Percentiles rank a stretch among this genome's conserved stretches.
Evolutionary conservation across 768 basidiomycete species (phyloP).

Genomic region (Xerocomus brunneocitrinus): DNA sequence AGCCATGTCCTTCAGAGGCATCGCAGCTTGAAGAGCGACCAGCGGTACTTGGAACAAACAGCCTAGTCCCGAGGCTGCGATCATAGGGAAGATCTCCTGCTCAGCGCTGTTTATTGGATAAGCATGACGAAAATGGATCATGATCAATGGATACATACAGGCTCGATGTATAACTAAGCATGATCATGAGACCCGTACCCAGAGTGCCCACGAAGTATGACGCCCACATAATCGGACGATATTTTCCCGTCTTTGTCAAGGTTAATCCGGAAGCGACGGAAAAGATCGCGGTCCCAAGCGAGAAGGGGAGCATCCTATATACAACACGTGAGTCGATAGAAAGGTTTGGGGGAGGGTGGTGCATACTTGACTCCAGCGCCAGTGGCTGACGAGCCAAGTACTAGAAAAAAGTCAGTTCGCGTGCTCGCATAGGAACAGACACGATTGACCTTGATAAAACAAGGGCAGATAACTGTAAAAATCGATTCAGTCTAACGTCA

Average conservation of each 20-base stretch:
- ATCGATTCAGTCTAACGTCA: not conserved
- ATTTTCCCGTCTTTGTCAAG: constrained; percentile 53
- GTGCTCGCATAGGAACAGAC: not conserved
- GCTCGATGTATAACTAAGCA: constrained; percentile 53
- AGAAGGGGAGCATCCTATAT: constrained; percentile 68
- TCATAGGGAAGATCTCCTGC: constrained; percentile 59
- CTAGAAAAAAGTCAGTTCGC: constrained; percentile 19
- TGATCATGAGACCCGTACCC: constrained; percentile 73
- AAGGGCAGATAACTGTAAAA: constrained; percentile 55
- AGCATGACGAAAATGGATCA: not conserved
- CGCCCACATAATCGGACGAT: constrained; percentile 60
- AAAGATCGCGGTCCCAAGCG: constrained; percentile 51
- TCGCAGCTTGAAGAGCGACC: constrained; percentile 76
- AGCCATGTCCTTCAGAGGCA: constrained; percentile 86
- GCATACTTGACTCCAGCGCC: constrained; percentile 59
- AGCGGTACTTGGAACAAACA: constrained; percentile 64
- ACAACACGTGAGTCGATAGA: not conserved
- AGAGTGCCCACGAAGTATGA: constrained; percentile 53
- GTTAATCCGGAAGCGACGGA: constrained; percentile 56
- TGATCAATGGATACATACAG: constrained; percentile 6
- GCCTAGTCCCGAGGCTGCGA: constrained; percentile 64
- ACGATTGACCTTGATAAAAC: constrained; percentile 55
- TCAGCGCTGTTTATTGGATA: constrained; percentile 41
- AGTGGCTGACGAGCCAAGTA: constrained; percentile 71
- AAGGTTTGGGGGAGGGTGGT: not conserved